Base-by-base conservation (phyloP, 2,329 filamentous ascomycete species). In the Ambrosiella beaveri region DNA sequence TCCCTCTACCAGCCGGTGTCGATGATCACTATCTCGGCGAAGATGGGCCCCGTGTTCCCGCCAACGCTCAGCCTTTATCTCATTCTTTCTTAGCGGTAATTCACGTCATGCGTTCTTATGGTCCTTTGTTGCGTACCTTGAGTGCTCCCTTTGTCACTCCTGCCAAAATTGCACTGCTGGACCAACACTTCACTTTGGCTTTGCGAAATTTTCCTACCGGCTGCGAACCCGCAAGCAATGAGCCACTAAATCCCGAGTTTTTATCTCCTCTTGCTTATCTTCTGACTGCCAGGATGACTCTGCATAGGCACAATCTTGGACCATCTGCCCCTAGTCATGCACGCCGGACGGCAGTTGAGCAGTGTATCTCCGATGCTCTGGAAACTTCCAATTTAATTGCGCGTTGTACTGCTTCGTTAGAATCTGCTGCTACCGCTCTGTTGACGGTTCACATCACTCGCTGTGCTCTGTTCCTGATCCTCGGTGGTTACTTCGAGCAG, bases 261-360 rank as follows among this genome's bases (percentile, higher is more conserved):
- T 74, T 97, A 12, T 80, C 82, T 35, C 86, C 89, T 0, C 74
- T 94, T 7, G 78, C 86, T 38, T 84, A 88, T 65, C 78, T 97
- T 7, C 84, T 95, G 61, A 86, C 88, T 61, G 84, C 85, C 13
- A 84, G 88, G n/a, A 78, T 96, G 37, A 75, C 93, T 41, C 78
- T 98, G 7, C 88, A 95, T 69, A 81, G 93, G 47, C 89, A 95
- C 65, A 96, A 97, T 65, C 75, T 97, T 7, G 83, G 82, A 0
- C 86, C 89, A 0, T 74, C 74, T 8, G 89, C 85, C 65, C 76
- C 83, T 0, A 69, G 74, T 1, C 76, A 84, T 38, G 79, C 84
- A 47, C 80, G 91, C 49, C 70, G 76, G 2, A 78, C 80, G 6
- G 89, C 93, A 1, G 72, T 96, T 36, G 84, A 90, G 60, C 81